Base-by-base conservation (phyloP, 140 eudicot species). In the Senecio squalidus region DNA sequence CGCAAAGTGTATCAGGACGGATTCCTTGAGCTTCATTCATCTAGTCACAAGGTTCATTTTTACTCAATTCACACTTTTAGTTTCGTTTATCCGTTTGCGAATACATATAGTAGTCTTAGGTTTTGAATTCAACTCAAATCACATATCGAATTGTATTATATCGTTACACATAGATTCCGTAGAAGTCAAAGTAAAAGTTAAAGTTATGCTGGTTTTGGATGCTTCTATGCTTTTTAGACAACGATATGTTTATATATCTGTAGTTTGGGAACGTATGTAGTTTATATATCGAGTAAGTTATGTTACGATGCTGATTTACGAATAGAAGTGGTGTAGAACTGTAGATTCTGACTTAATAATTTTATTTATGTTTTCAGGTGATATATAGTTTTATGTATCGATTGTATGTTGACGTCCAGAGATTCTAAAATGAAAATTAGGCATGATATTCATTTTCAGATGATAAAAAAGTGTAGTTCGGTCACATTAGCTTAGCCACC, bases 1-100 rank as follows among this genome's bases (percentile, higher is more conserved):
- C 83, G 89, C 23, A 85, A 85, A 64, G 84, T 89, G 30, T 89
- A 89, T 78, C 93, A 85, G 38, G 97, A 89, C 64, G 95, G 97
- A 29, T 60, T 62, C 76, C 56, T 89, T 34, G 74, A 75, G 51
- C 76, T 84, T 17, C 72, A 76, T 6, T 16, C 75, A 29, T 77
- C 88, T 5, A 60, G 71, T 47, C 82, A 61, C 60, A 85, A 84
- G 92, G 4, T 17, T 40, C 4, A 18, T 1, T 2, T 9, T 62
- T 23, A 16, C 30, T 15, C 41, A 54, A 41, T 61, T 21, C 47
- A 7, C 52, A 10, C 21, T 29, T 40, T 54, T 31, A 40, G n/a
- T 24, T 21, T 59, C 44, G 17, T 38, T 40, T 21, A 48, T 47
- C 11, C n/a, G 53, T 33, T 17, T 58, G 20, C 33, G 48, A 68